These are phyloP conservation scores for Xylariaceae sp. DNA, from an alignment of 2,329 filamentous ascomycete genomes.

Conservation along the genomic window DNA sequence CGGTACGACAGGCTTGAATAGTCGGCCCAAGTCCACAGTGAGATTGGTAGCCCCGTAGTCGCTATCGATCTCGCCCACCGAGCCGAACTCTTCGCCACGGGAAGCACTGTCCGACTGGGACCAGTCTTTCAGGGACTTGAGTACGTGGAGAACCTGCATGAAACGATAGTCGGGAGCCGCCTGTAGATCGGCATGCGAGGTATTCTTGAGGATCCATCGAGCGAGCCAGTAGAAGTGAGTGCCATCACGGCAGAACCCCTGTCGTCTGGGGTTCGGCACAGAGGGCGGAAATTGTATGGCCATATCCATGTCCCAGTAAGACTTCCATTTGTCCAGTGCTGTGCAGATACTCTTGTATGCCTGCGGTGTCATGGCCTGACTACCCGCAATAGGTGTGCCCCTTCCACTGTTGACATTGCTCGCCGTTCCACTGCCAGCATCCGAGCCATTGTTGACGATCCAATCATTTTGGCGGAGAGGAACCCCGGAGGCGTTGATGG, in stretches of 20 bases:
- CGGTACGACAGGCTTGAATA: slow-evolving; percentile 58
- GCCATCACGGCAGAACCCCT: slow-evolving; percentile 64
- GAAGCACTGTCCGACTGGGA: slow-evolving; percentile 56
- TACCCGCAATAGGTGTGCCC: slow-evolving; percentile 37
- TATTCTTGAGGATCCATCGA: slow-evolving; percentile 55
- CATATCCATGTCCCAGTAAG: slow-evolving; percentile 64
- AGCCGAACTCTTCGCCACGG: slow-evolving; percentile 60
- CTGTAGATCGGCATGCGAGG: slow-evolving; percentile 43
- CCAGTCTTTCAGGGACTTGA: slow-evolving; percentile 54
- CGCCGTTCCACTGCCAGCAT: slow-evolving; percentile 30
- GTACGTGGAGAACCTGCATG: slow-evolving; percentile 49
- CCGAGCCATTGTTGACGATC: slow-evolving; percentile 36
- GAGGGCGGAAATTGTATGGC: slow-evolving; percentile 55
- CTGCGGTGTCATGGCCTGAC: slow-evolving; percentile 34
- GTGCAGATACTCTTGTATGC: slow-evolving; percentile 41
- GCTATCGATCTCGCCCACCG: slow-evolving; percentile 60
- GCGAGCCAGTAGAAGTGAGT: slow-evolving; percentile 69
- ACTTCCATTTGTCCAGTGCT: slow-evolving; percentile 66
- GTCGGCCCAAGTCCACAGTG: slow-evolving; percentile 62
- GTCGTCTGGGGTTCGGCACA: slow-evolving; percentile 46
- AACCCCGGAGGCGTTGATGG: slow-evolving; percentile 38
- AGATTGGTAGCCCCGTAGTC: slow-evolving; percentile 56
- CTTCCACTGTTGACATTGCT: slow-evolving; percentile 39
- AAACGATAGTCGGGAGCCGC: slow-evolving; percentile 53
- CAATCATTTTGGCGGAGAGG: slow-evolving; percentile 54